Evolutionary conservation across 2,329 filamentous ascomycete genomes (phyloP).

Genomic region (Leptographium galeiforme): DNA sequence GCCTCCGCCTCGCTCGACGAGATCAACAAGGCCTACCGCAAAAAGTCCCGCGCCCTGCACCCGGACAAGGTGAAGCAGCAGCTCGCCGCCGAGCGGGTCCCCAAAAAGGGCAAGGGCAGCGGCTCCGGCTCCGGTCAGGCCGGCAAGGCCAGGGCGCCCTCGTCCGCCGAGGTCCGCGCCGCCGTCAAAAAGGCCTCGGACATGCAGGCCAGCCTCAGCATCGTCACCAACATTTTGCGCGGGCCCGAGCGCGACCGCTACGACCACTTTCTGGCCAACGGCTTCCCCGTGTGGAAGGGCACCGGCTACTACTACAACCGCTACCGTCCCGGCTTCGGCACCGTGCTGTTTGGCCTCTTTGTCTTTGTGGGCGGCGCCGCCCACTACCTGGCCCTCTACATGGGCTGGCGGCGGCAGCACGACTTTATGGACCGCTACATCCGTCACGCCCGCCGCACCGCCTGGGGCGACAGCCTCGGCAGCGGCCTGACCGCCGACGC

Average conservation of each 20-base stretch:
- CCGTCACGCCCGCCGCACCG: constrained; percentile 71
- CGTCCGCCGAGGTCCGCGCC: constrained; percentile 59
- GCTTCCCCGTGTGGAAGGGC: constrained; percentile 92
- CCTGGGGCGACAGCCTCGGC: constrained; percentile 73
- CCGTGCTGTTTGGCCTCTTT: constrained; percentile 71
- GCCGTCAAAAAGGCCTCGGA: constrained; percentile 72
- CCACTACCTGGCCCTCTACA: constrained; percentile 75
- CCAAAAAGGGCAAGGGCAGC: constrained; percentile 29
- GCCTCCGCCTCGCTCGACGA: constrained; percentile 67
- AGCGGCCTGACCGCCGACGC: constrained; percentile 39
- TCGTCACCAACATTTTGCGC: constrained; percentile 76
- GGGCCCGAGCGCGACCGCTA: constrained; percentile 74
- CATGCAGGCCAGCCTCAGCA: constrained; percentile 68
- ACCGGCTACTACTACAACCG: constrained; percentile 97
- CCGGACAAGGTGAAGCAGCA: constrained; percentile 90
- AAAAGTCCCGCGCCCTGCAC: constrained; percentile 70
- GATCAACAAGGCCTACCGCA: constrained; percentile 87
- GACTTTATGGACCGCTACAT: constrained; percentile 91
- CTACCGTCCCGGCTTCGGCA: constrained; percentile 80
- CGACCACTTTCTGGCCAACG: constrained; percentile 84
- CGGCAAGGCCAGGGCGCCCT: constrained; percentile 56
- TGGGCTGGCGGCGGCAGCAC: constrained; percentile 78
- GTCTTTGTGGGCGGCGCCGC: constrained; percentile 69
- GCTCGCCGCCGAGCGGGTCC: constrained; percentile 57
- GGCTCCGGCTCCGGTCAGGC: constrained; percentile 24